Evolutionary conservation across 2,329 filamentous ascomycete species (phyloP).

Genomic region (Chrysosphaeria jannelii): DNA sequence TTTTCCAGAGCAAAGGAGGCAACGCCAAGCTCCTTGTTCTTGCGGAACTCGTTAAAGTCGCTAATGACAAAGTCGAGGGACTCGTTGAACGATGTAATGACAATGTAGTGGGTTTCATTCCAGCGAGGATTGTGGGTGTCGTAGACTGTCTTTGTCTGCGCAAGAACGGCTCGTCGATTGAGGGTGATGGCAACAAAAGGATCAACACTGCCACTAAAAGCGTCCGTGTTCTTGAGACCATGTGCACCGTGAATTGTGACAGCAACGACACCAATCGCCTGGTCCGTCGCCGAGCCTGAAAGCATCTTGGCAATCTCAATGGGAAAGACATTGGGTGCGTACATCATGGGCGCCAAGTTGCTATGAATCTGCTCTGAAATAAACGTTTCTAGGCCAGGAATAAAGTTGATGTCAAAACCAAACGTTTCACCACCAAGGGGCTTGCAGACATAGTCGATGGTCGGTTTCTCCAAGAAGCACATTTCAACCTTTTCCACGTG

Average conservation of each 20-base stretch:
- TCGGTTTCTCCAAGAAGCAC: constrained; percentile 69
- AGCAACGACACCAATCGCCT: constrained; percentile 80
- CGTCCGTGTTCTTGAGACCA: constrained; percentile 83
- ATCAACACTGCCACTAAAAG: constrained; percentile 72
- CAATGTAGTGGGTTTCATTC: constrained; percentile 92
- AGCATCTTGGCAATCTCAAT: constrained; percentile 98
- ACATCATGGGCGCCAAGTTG: constrained; percentile 91
- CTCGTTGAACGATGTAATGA: constrained; percentile 75
- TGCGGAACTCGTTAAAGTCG: constrained; percentile 86
- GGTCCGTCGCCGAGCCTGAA: constrained; percentile 73
- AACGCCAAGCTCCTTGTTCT: constrained; percentile 79
- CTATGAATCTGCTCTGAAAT: constrained; percentile 92
- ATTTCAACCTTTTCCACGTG: constrained; percentile 88
- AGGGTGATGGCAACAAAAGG: constrained; percentile 68
- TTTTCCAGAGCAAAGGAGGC: constrained; percentile 66
- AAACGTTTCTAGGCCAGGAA: constrained; percentile 75
- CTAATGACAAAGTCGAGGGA: constrained; percentile 58
- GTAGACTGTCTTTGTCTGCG: constrained; percentile 61
- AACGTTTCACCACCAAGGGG: constrained; percentile 83
- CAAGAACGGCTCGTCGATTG: constrained; percentile 55
- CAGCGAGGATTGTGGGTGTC: constrained; percentile 71
- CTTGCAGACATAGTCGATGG: constrained; percentile 93
- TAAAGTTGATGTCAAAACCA: constrained; percentile 97
- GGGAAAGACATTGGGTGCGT: constrained; percentile 87
- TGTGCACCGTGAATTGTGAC: constrained; percentile 75